These are phyloP conservation scores for Paratinospora sagittata DNA, from an alignment of 164 flowering plant species.

Conservation along the genomic window DNA sequence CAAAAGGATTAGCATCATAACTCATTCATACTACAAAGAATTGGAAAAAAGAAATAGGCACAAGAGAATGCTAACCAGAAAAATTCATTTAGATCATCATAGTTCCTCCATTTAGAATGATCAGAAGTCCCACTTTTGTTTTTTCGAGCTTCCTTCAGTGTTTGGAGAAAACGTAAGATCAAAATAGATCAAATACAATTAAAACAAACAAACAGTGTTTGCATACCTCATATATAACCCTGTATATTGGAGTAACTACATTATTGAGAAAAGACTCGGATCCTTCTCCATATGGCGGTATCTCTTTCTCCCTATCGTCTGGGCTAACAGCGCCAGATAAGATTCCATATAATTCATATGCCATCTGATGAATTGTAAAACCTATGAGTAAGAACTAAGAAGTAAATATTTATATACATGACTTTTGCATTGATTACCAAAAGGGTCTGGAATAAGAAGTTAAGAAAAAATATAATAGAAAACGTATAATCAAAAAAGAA, in stretches of 20 bases:
- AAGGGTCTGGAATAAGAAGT: too few relatives aligned
- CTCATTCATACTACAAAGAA: background rate
- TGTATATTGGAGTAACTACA: conserved; percentile 77
- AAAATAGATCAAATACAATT: background rate
- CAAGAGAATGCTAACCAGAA: conserved; percentile 56
- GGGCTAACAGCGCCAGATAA: conserved; percentile 53
- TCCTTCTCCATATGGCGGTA: conserved; percentile 68
- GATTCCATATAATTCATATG: conserved; percentile 69
- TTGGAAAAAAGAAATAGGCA: background rate
- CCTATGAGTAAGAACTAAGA: background rate
- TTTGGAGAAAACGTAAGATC: conserved; percentile 16
- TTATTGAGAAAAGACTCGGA: conserved; percentile 65
- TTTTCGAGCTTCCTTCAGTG: conserved; percentile 73
- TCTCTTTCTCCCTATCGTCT: conserved; percentile 49
- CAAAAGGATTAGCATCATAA: conserved; percentile 6
- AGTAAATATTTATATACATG: background rate
- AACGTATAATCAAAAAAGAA: background rate
- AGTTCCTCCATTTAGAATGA: conserved; percentile 94
- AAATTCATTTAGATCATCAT: conserved; percentile 91
- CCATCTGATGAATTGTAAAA: conserved; percentile 51
- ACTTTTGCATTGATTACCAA: background rate
- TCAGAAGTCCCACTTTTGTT: conserved; percentile 68
- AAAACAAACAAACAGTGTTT: background rate
- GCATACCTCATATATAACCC: conserved; percentile 66
- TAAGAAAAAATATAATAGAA: background rate